Evolutionary conservation across 257 asterid genomes (phyloP).

Genomic region (Solanum peruvianum): DNA sequence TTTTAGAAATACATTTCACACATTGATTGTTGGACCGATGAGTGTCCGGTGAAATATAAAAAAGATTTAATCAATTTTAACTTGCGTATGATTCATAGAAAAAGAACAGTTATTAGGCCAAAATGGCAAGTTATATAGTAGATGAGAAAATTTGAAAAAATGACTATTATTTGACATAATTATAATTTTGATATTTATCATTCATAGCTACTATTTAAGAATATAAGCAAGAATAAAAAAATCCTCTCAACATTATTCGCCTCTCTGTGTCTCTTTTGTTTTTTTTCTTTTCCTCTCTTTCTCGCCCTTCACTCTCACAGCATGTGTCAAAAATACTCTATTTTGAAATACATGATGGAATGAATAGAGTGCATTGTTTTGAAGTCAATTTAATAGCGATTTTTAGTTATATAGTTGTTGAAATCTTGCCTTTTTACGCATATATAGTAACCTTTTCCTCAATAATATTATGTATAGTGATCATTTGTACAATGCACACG

Average conservation of each 20-base stretch:
- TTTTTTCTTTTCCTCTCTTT: not conserved
- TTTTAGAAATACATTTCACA: too few relatives aligned
- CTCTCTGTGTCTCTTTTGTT: too few relatives aligned
- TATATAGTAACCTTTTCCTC: not conserved
- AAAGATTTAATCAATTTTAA: too few relatives aligned
- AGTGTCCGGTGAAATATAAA: not conserved
- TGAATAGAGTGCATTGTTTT: not conserved
- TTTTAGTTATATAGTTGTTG: not conserved
- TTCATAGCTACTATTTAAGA: too few relatives aligned
- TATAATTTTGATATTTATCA: too few relatives aligned
- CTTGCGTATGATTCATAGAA: too few relatives aligned
- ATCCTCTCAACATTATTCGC: not conserved
- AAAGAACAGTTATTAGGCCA: not conserved
- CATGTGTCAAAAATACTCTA: not conserved
- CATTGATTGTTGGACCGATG: not conserved
- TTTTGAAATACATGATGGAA: not conserved
- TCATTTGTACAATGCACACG: not conserved
- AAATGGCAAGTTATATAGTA: not conserved
- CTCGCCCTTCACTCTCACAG: not conserved
- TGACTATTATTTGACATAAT: not conserved
- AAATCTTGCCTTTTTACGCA: not conserved
- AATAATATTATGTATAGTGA: not conserved
- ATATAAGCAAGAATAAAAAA: too few relatives aligned
- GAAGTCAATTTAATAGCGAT: not conserved
- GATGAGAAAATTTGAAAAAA: not conserved